Evolutionary conservation across 305 asterid genomes (phyloP).

Genomic region (Solanum hybrid): DNA sequence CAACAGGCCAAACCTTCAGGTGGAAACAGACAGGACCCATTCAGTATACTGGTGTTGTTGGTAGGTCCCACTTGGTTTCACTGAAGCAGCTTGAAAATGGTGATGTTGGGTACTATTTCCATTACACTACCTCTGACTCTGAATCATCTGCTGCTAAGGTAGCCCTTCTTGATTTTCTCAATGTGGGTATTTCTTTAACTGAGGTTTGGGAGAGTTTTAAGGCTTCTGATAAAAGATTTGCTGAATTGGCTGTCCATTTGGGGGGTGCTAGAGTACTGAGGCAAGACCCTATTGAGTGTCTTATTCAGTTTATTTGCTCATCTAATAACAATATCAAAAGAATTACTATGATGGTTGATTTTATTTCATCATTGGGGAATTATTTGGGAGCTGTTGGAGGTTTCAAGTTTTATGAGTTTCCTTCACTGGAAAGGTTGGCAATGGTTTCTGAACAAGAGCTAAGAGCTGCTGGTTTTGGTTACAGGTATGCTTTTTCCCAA

Average conservation of each 20-base stretch:
- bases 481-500: constrained; percentile 39
- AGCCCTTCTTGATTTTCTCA: constrained; percentile 66
- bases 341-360: constrained; percentile 87
- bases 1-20: constrained; percentile 93
- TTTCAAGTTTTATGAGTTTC: constrained; percentile 64
- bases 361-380: constrained; percentile 62
- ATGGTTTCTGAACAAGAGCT: constrained; percentile 59
- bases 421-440: constrained; percentile 53
- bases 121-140: constrained; percentile 30
- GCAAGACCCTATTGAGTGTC: constrained; percentile 91
- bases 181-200: constrained; percentile 55
- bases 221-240: constrained; percentile 69
- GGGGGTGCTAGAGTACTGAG: constrained; percentile 88
- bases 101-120: constrained; percentile 48
- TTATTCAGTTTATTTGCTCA: constrained; percentile 87
- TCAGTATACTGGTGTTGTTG: constrained; percentile 68
- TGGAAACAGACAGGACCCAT: constrained; percentile 72
- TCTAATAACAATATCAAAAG: constrained; percentile 80
- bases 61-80: constrained; percentile 71
- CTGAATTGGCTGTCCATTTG: constrained; percentile 53
- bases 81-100: constrained; percentile 63
- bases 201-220: constrained; percentile 68
- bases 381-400: constrained; percentile 71
- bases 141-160: constrained; percentile 9
- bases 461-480: constrained; percentile 88